These are phyloP conservation scores for Amesomyces nigricolor DNA, from an alignment of 2,329 filamentous ascomycete species.

Conservation along the genomic window DNA sequence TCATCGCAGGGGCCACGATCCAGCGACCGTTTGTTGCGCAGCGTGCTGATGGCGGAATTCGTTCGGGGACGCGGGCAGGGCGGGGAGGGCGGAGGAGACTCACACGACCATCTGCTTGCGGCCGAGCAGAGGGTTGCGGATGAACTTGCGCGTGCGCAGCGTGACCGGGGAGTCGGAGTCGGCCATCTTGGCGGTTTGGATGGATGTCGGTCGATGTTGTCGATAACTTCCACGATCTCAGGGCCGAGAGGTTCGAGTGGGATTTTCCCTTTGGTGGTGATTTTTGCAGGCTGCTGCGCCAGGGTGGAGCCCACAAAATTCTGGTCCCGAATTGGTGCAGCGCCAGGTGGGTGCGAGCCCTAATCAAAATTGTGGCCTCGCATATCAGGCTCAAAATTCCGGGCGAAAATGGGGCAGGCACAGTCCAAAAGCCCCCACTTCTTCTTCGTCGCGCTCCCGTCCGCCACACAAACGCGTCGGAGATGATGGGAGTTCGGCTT, in stretches of 20 bases:
- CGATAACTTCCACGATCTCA: slow-evolving; percentile 25
- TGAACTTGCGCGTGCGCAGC: slow-evolving; percentile 99
- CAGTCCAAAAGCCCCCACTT: no score
- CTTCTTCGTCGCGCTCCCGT: no score
- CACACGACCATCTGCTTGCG: slow-evolving; percentile 99
- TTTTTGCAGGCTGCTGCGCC: slow-evolving; percentile 24
- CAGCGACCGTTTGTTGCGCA: background rate
- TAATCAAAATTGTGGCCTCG: slow-evolving; percentile 29
- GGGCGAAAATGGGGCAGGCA: no score
- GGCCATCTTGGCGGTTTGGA: slow-evolving; percentile 63
- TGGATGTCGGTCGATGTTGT: slow-evolving; percentile 25
- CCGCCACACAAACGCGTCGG: no score
- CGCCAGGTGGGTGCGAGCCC: slow-evolving; percentile 45
- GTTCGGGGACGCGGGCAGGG: slow-evolving; percentile 5
- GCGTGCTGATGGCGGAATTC: background rate
- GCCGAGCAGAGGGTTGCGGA: slow-evolving; percentile 97
- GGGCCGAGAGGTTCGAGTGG: slow-evolving; percentile 18
- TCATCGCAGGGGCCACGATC: background rate
- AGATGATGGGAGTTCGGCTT: no score
- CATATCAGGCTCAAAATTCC: slow-evolving; percentile 10
- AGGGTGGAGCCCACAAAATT: slow-evolving; percentile 26
- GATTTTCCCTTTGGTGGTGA: slow-evolving; percentile 24
- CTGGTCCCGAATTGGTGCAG: slow-evolving; percentile 27
- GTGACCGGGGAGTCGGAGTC: slow-evolving; percentile 73
- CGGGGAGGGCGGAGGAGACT: slow-evolving; percentile 40